Conservation (phyloP, 805 yeast genomes). For the Saturnispora sekii region DNA sequence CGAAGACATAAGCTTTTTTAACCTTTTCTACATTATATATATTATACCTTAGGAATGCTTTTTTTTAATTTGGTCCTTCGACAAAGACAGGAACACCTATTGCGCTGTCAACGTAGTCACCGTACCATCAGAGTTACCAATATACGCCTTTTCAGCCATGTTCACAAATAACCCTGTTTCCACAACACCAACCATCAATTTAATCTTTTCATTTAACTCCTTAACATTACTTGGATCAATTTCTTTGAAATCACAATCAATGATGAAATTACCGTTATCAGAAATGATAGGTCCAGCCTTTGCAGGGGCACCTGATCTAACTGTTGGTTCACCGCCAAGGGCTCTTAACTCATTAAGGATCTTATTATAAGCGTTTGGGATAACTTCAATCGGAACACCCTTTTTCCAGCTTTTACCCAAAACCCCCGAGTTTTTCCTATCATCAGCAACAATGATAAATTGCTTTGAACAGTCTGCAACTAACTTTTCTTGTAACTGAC, state of each 20-base stretch:
- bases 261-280: conserved; percentile 86
- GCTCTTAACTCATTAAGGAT: conserved; percentile 52
- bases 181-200: conserved; percentile 81
- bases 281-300: conserved; percentile 97
- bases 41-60: neutral
- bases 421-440: conserved; percentile 63
- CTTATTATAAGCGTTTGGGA: conserved; percentile 77
- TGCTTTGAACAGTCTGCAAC: conserved; percentile 73
- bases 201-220: conserved; percentile 54
- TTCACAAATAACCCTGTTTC: conserved; percentile 86
- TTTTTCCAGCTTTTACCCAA: conserved; percentile 79
- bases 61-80: neutral
- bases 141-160: conserved; percentile 72
- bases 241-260: conserved; percentile 88
- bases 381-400: conserved; percentile 94
- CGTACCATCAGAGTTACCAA: conserved; percentile 76
- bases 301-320: conserved; percentile 81
- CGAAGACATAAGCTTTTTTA: neutral
- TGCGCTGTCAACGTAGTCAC: conserved; percentile 29
- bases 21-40: conserved; percentile 2
- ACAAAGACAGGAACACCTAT: conserved; percentile 8
- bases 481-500: conserved; percentile 90
- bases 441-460: conserved; percentile 87
- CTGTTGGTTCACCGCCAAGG: conserved; percentile 56
- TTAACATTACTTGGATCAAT: conserved; percentile 40